These are phyloP conservation scores for Pascua sp. DNA, from an alignment of 1,284 basidiomycete genomes.

Conservation along the genomic window DNA sequence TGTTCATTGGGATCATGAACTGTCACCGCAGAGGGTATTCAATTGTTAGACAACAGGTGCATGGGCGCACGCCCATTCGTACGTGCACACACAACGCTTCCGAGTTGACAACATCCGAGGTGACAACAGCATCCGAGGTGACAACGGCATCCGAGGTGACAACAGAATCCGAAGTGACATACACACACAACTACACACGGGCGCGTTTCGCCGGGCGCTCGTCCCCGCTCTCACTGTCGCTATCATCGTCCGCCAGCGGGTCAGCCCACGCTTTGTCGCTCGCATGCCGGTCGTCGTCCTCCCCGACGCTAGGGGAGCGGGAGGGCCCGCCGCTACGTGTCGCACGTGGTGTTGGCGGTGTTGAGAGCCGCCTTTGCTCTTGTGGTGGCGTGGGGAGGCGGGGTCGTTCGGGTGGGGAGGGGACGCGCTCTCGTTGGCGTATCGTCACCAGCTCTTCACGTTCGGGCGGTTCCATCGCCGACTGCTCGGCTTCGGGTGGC, in stretches of 20 bases:
- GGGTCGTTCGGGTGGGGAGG: no score
- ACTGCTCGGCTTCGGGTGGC: no score
- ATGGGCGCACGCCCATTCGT: no score
- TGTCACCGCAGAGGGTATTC: no score
- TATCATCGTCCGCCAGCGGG: conserved; percentile 11
- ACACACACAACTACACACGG: conserved; percentile 1
- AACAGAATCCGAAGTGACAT: neutral
- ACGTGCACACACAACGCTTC: no score
- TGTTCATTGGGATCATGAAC: no score
- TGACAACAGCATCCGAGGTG: neutral
- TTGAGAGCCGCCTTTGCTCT: neutral
- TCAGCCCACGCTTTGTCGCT: conserved; percentile 11
- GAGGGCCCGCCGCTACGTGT: conserved; percentile 4
- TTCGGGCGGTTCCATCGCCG: no score
- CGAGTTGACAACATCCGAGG: neutral
- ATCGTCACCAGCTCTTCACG: no score
- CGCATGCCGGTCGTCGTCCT: conserved; percentile 7
- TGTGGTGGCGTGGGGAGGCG: no score
- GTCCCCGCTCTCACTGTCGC: conserved; percentile 2
- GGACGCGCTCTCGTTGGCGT: no score
- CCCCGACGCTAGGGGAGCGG: conserved; percentile 13
- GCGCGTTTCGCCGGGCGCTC: neutral
- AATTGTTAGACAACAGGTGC: no score
- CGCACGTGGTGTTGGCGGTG: conserved; percentile 4
- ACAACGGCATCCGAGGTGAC: no score